Percentiles rank a stretch among this genome's conserved stretches.
These are phyloP conservation scores for Chlamydomonas sphaeroides DNA, from an alignment of 139 green algal species.

Conservation along the genomic window DNA sequence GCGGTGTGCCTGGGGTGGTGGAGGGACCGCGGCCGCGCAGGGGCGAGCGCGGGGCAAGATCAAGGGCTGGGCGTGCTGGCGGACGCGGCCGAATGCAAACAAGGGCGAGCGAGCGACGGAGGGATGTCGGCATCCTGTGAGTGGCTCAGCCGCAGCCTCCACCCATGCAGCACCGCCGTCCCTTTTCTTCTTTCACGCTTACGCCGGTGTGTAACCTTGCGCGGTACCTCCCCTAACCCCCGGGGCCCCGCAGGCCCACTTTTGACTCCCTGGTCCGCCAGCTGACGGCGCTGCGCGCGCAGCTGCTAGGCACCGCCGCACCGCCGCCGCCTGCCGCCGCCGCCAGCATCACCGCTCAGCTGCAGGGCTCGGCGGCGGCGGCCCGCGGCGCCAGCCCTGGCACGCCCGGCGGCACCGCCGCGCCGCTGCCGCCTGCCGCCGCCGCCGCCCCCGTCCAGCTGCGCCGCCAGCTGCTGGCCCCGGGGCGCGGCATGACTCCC, in stretches of 20 bases:
- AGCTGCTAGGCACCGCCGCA: not conserved
- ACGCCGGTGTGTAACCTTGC: not conserved
- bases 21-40: not conserved
- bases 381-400: no score
- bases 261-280: slow-evolving; percentile 7
- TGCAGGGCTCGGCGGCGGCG: not conserved
- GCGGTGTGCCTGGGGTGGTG: not conserved
- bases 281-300: no score
- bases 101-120: no score
- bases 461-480: no score
- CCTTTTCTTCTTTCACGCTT: not conserved
- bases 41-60: no score
- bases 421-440: no score
- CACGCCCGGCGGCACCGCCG: not conserved
- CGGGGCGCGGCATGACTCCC: no score
- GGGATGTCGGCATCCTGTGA: no score
- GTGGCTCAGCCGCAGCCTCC: not conserved
- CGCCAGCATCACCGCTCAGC: not conserved
- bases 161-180: not conserved
- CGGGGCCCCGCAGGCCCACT: not conserved
- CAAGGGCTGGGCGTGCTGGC: no score
- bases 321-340: not conserved
- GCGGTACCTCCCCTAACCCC: not conserved
- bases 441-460: no score
- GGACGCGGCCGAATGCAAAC: no score